Percentiles rank a stretch among this genome's conserved stretches.
Conservation (phyloP, 768 basidiomycete genomes). For the Leccinum imitatum region DNA sequence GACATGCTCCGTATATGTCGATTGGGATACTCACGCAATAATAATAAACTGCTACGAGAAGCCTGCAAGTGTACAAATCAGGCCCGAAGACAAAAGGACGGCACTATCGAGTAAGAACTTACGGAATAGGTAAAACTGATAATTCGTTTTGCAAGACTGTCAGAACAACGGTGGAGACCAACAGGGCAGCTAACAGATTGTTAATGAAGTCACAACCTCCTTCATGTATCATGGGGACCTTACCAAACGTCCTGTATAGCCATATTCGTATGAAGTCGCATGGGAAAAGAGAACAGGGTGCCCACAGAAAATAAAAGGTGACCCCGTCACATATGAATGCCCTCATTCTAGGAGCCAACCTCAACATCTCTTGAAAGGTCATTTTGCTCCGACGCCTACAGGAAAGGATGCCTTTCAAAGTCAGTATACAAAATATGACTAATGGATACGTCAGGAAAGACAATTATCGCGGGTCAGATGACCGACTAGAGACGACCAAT, state of each 20-base stretch:
- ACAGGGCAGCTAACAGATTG: conserved; percentile 9
- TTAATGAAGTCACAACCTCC: not conserved
- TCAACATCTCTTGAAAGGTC: not conserved
- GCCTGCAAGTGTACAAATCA: conserved; percentile 12
- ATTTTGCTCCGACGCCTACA: not conserved
- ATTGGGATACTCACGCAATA: conserved; percentile 19
- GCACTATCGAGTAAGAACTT: not conserved
- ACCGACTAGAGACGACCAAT: conserved; percentile 21
- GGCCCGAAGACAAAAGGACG: not conserved
- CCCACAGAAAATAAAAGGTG: conserved; percentile 21
- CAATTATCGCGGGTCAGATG: not conserved
- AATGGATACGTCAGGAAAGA: not conserved
- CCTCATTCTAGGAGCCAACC: not conserved
- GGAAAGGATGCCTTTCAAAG: conserved; percentile 13
- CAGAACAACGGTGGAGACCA: conserved; percentile 19
- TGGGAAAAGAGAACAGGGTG: not conserved
- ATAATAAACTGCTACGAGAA: conserved; percentile 18
- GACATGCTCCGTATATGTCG: not conserved
- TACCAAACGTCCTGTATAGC: conserved; percentile 20
- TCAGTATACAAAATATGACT: conserved; percentile 21
- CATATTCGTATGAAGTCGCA: not conserved
- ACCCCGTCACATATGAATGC: conserved; percentile 14
- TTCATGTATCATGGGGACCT: not conserved
- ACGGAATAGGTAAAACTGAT: conserved; percentile 15
- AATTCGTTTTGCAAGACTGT: conserved; percentile 14